phyloP scores from a whole-genome alignment of 768 basidiomycete species.

The Nevesoporus exiguus region DNA sequence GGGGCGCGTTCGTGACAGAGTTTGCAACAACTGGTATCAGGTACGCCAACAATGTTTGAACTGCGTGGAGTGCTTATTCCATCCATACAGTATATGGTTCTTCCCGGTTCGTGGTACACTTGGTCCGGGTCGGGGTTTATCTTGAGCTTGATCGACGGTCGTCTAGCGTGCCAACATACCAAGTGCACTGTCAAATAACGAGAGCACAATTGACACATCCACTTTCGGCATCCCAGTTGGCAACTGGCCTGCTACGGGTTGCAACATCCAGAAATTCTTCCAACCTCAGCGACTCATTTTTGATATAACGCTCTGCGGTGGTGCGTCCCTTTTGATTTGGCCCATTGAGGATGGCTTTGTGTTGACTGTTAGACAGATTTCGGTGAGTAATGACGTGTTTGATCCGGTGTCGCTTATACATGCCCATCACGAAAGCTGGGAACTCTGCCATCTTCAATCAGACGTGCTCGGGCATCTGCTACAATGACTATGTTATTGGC shows the following conservation, averaged over 20 bases:
- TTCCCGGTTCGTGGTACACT: conserved; percentile 22
- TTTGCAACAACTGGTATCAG: conserved; percentile 62
- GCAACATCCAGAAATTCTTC: conserved; percentile 53
- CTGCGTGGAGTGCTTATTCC: neutral
- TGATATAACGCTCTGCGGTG: conserved; percentile 71
- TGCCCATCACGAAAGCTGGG: conserved; percentile 44
- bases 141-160: neutral
- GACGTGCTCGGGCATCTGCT: conserved; percentile 66
- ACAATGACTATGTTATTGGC: conserved; percentile 67
- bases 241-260: conserved; percentile 60
- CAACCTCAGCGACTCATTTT: conserved; percentile 64
- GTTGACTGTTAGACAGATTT: conserved; percentile 26
- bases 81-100: conserved; percentile 27
- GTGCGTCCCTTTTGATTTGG: conserved; percentile 32
- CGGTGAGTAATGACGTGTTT: conserved; percentile 20
- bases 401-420: conserved; percentile 5
- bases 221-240: conserved; percentile 64
- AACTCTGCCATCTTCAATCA: conserved; percentile 47
- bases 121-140: neutral
- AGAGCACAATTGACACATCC: conserved; percentile 50
- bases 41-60: conserved; percentile 35
- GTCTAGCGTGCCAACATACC: conserved; percentile 42
- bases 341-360: conserved; percentile 12
- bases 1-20: conserved; percentile 76
- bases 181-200: conserved; percentile 42